Conservation (phyloP, 768 basidiomycete species). For the Hygrocybe punicea region DNA sequence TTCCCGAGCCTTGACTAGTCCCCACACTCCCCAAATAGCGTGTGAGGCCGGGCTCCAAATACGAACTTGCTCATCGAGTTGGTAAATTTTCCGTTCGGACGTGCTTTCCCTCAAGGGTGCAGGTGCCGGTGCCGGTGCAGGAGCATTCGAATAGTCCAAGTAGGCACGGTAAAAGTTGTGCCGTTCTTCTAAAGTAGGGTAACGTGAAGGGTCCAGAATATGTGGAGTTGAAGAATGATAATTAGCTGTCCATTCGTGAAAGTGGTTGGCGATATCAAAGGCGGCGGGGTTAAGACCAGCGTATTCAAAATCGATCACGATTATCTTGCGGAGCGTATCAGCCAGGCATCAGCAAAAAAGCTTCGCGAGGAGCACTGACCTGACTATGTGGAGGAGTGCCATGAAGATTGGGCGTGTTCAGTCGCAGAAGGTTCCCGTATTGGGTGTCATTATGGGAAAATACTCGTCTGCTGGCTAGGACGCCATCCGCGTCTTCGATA, state of each 20-base stretch:
- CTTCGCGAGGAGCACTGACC: constrained; percentile 39
- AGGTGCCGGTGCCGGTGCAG: no score
- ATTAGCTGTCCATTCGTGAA: constrained; percentile 94
- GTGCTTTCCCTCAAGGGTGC: constrained; percentile 26
- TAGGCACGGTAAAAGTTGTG: constrained; percentile 85
- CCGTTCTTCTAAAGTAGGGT: constrained; percentile 72
- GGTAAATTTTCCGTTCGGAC: constrained; percentile 47
- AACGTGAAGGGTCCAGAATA: constrained; percentile 56
- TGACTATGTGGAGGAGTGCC: constrained; percentile 72
- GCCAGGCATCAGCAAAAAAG: not conserved
- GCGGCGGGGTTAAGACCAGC: constrained; percentile 88
- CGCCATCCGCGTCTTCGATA: constrained; percentile 52
- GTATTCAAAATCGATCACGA: constrained; percentile 98
- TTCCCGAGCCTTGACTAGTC: constrained; percentile 83
- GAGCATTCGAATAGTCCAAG: constrained; percentile 54
- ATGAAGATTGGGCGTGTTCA: constrained; percentile 50
- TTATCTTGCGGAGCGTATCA: constrained; percentile 50
- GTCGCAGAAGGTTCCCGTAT: constrained; percentile 84
- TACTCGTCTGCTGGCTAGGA: constrained; percentile 55
- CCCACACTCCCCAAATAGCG: constrained; percentile 94
- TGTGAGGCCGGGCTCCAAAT: constrained; percentile 90
- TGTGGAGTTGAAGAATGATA: constrained; percentile 75
- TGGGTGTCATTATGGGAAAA: constrained; percentile 95
- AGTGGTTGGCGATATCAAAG: constrained; percentile 96
- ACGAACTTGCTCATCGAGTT: constrained; percentile 73